Base-by-base conservation (phyloP, 805 yeast genomes). In the Blastobotrys americana region DNA sequence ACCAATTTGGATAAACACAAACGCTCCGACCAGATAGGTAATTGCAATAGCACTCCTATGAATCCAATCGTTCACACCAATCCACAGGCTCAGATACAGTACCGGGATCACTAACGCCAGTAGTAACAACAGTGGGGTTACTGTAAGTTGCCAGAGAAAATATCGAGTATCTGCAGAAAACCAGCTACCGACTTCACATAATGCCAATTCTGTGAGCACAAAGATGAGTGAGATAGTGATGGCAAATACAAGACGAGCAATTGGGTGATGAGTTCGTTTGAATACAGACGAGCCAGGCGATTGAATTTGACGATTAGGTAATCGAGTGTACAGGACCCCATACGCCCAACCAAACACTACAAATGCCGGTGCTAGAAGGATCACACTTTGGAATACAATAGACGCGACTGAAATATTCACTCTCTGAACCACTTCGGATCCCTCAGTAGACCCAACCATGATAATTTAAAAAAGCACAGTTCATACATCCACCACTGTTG, bases 111-210 rank as follows among this genome's bases (percentile, higher is more conserved):
- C 53, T 28, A 62, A 54, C 21, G 55, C 47, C 35, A 62, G 56
- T 46, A 62, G 46, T 15, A 48, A 49, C 16, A 58, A 35, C 19
- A 65, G 46, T 20, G 55, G 49, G 2, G 50, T 41, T 10, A 57
- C 51, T 16, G 59, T 52, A 16, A 59, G 34, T 4, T 43, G 48
- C 64, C 62, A 65, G 15, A 52, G 50, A 25, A 53, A 40, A 31
- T 43, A 43, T 27, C 61, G 51, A 19, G 53, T 48, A 41, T 34
- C 46, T 23, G 51, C 43, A 44, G 34, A 38, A 9, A 47, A 22
- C 58, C 58, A 56, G 21, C 46, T 49, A 34, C 52, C 46, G 23
- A 68, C 62, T 44, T 67, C 72, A 49, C 70, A 66, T 33, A 68
- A 54, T 6, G 64, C 68, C 34, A 67, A 60, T 50, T 62, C 61